These are phyloP conservation scores for Amanita inopinata DNA, from an alignment of 768 basidiomycete species.

Conservation along the genomic window DNA sequence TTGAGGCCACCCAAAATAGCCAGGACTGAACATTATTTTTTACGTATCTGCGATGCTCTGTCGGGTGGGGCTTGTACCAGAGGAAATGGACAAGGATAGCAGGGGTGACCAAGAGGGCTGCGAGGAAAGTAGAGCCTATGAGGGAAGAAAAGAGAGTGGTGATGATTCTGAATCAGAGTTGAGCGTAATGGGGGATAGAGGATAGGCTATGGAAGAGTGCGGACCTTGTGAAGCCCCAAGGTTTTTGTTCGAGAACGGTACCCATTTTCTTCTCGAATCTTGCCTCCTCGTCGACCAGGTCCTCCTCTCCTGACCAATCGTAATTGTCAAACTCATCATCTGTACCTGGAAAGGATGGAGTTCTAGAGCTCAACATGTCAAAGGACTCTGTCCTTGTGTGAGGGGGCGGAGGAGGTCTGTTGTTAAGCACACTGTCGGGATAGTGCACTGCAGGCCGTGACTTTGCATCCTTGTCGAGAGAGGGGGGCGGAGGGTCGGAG, in stretches of 20 bases:
- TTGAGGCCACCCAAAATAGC: slow-evolving; percentile 77
- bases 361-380: slow-evolving; percentile 20
- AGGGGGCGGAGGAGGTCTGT: slow-evolving; percentile 11
- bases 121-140: slow-evolving; percentile 60
- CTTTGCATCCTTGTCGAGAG: slow-evolving; percentile 14
- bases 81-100: slow-evolving; percentile 58
- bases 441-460: slow-evolving; percentile 4
- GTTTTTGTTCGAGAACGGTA: slow-evolving; percentile 29
- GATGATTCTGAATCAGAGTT: slow-evolving; percentile 32
- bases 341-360: slow-evolving; percentile 38
- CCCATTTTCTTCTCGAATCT: slow-evolving; percentile 59
- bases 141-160: slow-evolving; percentile 62
- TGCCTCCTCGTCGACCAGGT: slow-evolving; percentile 60
- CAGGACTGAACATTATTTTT: slow-evolving; percentile 64
- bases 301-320: slow-evolving; percentile 75
- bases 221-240: slow-evolving; percentile 49
- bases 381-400: slow-evolving; percentile 20
- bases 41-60: slow-evolving; percentile 46
- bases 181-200: slow-evolving; percentile 4
- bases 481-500: slow-evolving; percentile 11
- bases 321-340: slow-evolving; percentile 59
- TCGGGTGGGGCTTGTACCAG: slow-evolving; percentile 57
- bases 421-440: neutral
- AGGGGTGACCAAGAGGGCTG: slow-evolving; percentile 49
- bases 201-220: slow-evolving; percentile 5